Conservation (phyloP, 1,284 basidiomycete species). For the Puccinia sorghi region DNA sequence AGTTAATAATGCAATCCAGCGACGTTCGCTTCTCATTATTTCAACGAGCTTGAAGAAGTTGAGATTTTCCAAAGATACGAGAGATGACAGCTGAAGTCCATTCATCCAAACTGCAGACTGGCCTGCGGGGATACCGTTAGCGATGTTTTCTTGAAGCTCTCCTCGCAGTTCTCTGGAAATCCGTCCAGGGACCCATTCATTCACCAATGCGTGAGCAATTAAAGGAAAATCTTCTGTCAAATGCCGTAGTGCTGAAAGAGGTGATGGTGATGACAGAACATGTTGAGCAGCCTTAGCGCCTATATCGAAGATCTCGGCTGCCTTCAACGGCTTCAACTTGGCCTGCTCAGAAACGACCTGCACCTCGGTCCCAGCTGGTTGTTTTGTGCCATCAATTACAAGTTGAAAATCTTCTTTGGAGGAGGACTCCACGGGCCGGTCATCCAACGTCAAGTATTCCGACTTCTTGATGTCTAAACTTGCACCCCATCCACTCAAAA, state of each 20-base stretch:
- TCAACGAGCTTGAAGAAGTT: conserved; percentile 65
- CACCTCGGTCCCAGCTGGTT: background rate
- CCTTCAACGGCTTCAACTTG: conserved; percentile 52
- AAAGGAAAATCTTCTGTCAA: conserved; percentile 84
- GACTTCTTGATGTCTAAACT: conserved; percentile 92
- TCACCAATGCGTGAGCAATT: conserved; percentile 71
- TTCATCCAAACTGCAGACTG: conserved; percentile 69
- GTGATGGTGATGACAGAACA: conserved; percentile 66
- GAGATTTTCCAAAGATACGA: conserved; percentile 11
- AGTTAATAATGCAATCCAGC: conserved; percentile 67
- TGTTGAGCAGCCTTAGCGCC: conserved; percentile 73
- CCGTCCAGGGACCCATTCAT: conserved; percentile 65
- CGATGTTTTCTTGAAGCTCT: conserved; percentile 67
- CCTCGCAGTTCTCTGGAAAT: conserved; percentile 61
- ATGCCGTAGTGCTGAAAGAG: conserved; percentile 68
- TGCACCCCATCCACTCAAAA: conserved; percentile 85
- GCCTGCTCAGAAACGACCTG: conserved; percentile 26
- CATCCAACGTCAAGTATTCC: conserved; percentile 92
- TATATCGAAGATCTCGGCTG: conserved; percentile 58
- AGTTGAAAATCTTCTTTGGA: background rate
- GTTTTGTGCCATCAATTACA: background rate
- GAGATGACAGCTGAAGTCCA: conserved; percentile 64
- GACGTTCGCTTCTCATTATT: conserved; percentile 72
- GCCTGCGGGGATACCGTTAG: conserved; percentile 48
- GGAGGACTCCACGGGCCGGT: conserved; percentile 61